Conservation (phyloP, 2,329 filamentous ascomycete species). For the Ophiognomonia clavigignenti-juglandacearum region DNA sequence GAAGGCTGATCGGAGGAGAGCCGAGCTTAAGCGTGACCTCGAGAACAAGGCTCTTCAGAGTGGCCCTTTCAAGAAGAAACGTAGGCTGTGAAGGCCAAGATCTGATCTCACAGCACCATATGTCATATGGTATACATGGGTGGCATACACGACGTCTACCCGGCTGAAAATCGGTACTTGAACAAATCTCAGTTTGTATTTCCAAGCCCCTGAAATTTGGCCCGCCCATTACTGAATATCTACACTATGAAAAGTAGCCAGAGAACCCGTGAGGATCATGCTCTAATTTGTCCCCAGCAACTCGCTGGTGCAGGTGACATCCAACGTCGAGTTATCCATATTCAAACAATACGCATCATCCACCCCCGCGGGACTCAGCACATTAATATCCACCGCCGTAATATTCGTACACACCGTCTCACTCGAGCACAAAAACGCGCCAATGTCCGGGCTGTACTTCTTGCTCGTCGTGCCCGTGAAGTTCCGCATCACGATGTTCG, state of each 20-base stretch:
- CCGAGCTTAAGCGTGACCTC: conserved; percentile 46
- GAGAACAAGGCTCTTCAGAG: conserved; percentile 44
- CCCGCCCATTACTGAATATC: conserved; percentile 5
- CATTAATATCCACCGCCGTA: conserved; percentile 20
- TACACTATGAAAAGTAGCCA: background rate
- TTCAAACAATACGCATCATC: conserved; percentile 23
- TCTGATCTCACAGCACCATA: background rate
- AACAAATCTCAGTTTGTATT: too few species aligned
- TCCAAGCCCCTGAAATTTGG: too few species aligned
- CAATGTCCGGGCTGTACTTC: conserved; percentile 22
- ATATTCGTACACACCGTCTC: conserved; percentile 20
- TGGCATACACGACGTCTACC: too few species aligned
- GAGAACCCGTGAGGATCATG: too few species aligned
- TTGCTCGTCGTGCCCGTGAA: conserved; percentile 41
- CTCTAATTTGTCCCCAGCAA: conserved; percentile 1
- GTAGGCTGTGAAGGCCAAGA: conserved; percentile 39
- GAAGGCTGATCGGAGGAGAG: conserved; percentile 43
- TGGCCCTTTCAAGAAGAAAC: conserved; percentile 52
- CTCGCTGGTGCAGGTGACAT: conserved; percentile 19
- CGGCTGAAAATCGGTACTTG: too few species aligned
- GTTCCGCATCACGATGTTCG: conserved; percentile 47
- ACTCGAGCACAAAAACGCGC: conserved; percentile 22
- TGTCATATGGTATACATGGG: background rate
- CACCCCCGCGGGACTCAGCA: conserved; percentile 20
- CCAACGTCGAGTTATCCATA: conserved; percentile 18